Percentiles rank a stretch among this genome's conserved stretches.
Evolutionary conservation across 2,329 filamentous ascomycete genomes (phyloP).

Genomic region (Apiospora kogelbergensis): DNA sequence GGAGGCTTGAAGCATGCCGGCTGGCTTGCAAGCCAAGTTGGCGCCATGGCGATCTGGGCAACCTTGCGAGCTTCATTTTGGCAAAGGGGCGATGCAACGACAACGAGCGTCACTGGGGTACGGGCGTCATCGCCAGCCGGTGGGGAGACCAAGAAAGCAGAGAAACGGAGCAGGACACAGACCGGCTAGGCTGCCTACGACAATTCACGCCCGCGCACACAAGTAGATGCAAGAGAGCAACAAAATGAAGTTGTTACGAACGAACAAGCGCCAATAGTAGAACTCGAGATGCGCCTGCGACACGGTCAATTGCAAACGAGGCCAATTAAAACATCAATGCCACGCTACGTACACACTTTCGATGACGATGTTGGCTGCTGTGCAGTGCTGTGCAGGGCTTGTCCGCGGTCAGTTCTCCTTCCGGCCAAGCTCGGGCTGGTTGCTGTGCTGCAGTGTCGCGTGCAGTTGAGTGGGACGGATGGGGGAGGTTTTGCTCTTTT

Average conservation of each 20-base stretch:
- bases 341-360: not conserved
- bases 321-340: not conserved
- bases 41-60: conserved; percentile 12
- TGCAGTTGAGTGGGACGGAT: not conserved
- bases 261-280: not conserved
- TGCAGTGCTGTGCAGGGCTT: not conserved
- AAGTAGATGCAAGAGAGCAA: not conserved
- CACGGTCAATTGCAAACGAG: not conserved
- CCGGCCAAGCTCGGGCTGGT: conserved; percentile 3
- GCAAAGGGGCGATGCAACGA: not conserved
- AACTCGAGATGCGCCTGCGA: not conserved
- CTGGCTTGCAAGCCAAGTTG: conserved; percentile 11
- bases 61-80: conserved; percentile 12
- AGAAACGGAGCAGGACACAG: not conserved
- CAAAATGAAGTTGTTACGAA: not conserved
- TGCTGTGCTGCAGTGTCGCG: conserved; percentile 10
- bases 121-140: not conserved
- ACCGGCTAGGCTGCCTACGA: not conserved
- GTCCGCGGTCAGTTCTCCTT: not conserved
- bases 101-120: not conserved
- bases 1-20: conserved; percentile 14
- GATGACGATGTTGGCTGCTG: not conserved
- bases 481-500: not conserved
- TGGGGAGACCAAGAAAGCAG: not conserved
- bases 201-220: not conserved